These are phyloP conservation scores for Globisporangium apiculatum DNA, from an alignment of 352 stramenopile genomes.

Conservation along the genomic window DNA sequence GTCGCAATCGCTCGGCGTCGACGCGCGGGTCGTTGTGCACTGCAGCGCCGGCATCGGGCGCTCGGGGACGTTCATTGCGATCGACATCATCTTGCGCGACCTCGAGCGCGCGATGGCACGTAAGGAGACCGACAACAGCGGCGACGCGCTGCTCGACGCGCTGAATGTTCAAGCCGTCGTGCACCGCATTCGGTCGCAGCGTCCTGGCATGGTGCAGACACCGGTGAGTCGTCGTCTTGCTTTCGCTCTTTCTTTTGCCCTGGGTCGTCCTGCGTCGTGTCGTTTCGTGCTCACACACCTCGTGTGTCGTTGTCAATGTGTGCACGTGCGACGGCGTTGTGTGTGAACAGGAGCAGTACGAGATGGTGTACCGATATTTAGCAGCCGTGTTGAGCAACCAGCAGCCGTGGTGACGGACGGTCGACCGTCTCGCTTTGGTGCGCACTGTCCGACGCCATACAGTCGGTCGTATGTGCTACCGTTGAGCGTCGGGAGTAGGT, in stretches of 20 bases:
- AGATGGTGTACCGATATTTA: constrained; percentile 84
- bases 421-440: too few relatives aligned
- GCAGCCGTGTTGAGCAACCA: constrained; percentile 43
- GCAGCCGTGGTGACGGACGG: constrained; percentile 37
- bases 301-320: not conserved
- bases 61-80: constrained; percentile 79
- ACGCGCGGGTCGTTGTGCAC: constrained; percentile 51
- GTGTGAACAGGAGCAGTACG: constrained; percentile 60
- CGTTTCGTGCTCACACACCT: too few relatives aligned
- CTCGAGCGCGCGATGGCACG: constrained; percentile 27
- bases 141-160: constrained; percentile 14
- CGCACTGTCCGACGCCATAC: too few relatives aligned
- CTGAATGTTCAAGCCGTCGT: constrained; percentile 57
- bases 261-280: not conserved
- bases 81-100: constrained; percentile 65
- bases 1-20: constrained; percentile 14
- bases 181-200: constrained; percentile 53
- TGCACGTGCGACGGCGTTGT: constrained; percentile 1
- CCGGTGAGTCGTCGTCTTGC: constrained; percentile 29
- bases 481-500: not conserved
- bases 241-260: not conserved
- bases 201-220: constrained; percentile 80
- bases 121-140: constrained; percentile 13
- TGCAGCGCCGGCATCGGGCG: constrained; percentile 78
- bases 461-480: not conserved